Conservation (phyloP, 768 basidiomycete genomes). For the Tephrocybe rancida region DNA sequence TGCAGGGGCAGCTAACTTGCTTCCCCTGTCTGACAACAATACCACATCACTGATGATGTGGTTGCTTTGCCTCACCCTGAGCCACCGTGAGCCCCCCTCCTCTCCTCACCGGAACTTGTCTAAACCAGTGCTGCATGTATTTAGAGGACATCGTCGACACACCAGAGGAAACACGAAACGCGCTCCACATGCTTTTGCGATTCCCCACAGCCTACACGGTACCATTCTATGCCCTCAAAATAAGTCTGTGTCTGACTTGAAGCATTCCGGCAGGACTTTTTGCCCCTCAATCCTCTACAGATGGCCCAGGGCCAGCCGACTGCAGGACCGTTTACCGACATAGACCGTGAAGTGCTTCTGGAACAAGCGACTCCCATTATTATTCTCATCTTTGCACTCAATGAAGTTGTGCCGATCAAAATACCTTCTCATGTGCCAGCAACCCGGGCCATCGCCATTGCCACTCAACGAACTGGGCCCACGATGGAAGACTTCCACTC, state of each 20-base stretch:
- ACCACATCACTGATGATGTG: constrained; percentile 36
- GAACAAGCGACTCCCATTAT: constrained; percentile 47
- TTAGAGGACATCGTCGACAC: constrained; percentile 38
- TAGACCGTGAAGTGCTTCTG: constrained; percentile 28
- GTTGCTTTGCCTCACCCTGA: constrained; percentile 41
- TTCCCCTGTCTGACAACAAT: constrained; percentile 6
- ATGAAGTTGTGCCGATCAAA: constrained; percentile 44
- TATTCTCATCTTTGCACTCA: constrained; percentile 53
- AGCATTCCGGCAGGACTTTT: not conserved
- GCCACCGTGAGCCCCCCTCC: constrained; percentile 40
- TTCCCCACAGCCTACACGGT: constrained; percentile 33
- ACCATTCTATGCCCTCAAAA: not conserved
- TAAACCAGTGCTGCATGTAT: not conserved
- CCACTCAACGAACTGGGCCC: constrained; percentile 48
- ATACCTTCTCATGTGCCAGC: constrained; percentile 54
- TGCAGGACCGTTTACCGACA: not conserved
- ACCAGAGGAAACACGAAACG: constrained; percentile 37
- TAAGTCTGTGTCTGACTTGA: not conserved
- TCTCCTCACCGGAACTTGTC: constrained; percentile 1
- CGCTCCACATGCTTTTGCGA: constrained; percentile 42
- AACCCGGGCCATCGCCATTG: constrained; percentile 46
- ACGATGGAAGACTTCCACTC: constrained; percentile 54
- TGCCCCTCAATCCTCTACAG: not conserved
- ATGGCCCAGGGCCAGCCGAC: not conserved
- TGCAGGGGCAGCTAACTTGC: constrained; percentile 7